These are phyloP conservation scores for Cercospora zeae-maydis DNA, from an alignment of 2,329 filamentous ascomycete species.

Conservation along the genomic window DNA sequence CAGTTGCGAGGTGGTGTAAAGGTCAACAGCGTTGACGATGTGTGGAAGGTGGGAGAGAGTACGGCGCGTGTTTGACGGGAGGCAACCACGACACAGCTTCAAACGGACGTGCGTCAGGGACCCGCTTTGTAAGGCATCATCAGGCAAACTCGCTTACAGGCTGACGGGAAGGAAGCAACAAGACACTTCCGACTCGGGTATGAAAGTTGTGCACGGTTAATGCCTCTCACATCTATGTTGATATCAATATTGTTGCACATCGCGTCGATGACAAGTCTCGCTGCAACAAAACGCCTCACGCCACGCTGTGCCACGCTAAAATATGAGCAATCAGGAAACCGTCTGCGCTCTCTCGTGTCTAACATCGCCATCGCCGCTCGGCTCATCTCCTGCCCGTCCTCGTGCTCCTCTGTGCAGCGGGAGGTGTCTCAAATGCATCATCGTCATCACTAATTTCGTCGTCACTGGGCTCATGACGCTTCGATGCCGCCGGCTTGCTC, in stretches of 20 bases:
- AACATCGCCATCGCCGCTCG: background rate
- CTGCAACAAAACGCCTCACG: background rate
- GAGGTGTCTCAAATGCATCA: constrained; percentile 39
- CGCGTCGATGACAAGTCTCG: background rate
- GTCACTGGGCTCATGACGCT: constrained; percentile 38
- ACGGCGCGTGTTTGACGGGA: constrained; percentile 1
- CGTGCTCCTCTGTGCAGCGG: constrained; percentile 22
- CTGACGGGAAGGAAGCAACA: background rate
- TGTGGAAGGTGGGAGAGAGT: background rate
- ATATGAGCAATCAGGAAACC: background rate
- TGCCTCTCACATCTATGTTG: too few species aligned
- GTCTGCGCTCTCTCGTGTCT: background rate
- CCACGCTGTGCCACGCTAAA: constrained; percentile 17
- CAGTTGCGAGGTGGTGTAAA: background rate
- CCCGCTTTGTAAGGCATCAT: background rate
- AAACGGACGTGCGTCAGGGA: background rate
- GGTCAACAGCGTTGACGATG: background rate
- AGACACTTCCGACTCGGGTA: background rate
- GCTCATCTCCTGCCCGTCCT: constrained; percentile 21
- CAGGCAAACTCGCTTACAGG: background rate
- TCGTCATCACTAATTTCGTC: constrained; percentile 41
- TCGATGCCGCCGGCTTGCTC: constrained; percentile 18
- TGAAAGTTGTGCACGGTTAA: too few species aligned
- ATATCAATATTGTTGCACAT: background rate
- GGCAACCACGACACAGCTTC: background rate